Evolutionary conservation across 768 basidiomycete species (phyloP), one percentile per base, ranked within the genome.

Genomic region (Termitomyces sp.): DNA sequence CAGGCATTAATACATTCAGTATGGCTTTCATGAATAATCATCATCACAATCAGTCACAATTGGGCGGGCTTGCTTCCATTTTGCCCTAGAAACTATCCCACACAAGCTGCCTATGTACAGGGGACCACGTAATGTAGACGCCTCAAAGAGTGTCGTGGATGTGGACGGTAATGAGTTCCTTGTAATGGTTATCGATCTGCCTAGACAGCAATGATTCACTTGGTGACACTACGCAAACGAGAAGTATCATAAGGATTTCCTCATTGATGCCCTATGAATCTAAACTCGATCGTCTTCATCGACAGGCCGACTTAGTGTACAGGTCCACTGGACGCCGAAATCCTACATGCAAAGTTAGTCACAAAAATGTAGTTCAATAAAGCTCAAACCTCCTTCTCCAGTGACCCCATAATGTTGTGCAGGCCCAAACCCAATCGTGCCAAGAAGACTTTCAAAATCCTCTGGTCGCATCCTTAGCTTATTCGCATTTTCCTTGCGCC

Each of bases 301-400:
- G 14, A 37, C 18, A 22, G 4, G 14, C 7, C 5, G 8, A 10
- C 29, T 85, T 88, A 41, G 66, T 61, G 63, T 88, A 90, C 32
- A 88, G 63, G 61, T 88, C 83, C 4, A 92, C 78, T 0, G 85
- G 79, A 22, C 87, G 75, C 58, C 77, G 73, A 63, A 88, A 87
- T 1, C 86, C 86, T 84, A 56, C 43, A 59, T 49, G 27, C 48
- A 24, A 41, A 52, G 34, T 52, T n/a, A 59, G 32, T 47, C 47
- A 7, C 50, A 39, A 34, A 24, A 12, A 42, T 22, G 49, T 32
- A 31, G 58, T n/a, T 6, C 52, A 13, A 24, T 20, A 13, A 24
- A 34, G 14, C 20, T 80, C 80, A 44, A 60, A 87, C 88, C 87
- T 65, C 85, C 87, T 70, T 88, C 83, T 2, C 87, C 87, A 8